Evolutionary conservation across 2,329 filamentous ascomycete species (phyloP).

Genomic region (Celoporthe dispersa): DNA sequence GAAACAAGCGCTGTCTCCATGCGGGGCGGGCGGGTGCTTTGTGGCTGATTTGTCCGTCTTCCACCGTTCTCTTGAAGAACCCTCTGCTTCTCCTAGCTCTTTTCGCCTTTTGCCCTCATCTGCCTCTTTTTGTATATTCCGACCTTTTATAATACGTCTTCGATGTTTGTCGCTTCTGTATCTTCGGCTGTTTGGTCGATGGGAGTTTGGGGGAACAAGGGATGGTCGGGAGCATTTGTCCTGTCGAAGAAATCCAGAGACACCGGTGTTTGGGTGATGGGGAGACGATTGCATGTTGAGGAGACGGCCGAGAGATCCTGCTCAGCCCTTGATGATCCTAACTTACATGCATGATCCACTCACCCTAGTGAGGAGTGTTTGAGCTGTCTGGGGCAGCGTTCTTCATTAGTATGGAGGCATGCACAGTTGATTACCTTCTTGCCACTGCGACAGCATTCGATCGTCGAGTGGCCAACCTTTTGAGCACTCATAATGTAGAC

Average conservation of each 20-base stretch:
- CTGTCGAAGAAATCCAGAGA: slow-evolving; percentile 24
- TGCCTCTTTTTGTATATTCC: background rate
- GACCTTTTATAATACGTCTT: slow-evolving; percentile 21
- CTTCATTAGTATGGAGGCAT: slow-evolving; percentile 5
- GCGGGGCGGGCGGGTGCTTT: background rate
- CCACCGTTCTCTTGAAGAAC: background rate
- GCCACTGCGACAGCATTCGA: background rate
- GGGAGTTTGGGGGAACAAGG: slow-evolving; percentile 21
- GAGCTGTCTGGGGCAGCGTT: slow-evolving; percentile 1
- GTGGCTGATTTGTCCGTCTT: background rate
- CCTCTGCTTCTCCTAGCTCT: background rate
- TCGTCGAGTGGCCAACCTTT: slow-evolving; percentile 7
- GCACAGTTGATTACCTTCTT: background rate
- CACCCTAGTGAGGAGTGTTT: background rate
- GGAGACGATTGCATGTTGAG: slow-evolving; percentile 15
- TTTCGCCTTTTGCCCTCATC: background rate
- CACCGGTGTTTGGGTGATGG: slow-evolving; percentile 23
- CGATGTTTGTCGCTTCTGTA: slow-evolving; percentile 10
- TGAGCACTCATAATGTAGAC: background rate
- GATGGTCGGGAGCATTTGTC: slow-evolving; percentile 20
- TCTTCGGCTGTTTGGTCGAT: slow-evolving; percentile 6
- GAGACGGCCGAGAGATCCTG: slow-evolving; percentile 12
- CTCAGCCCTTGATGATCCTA: slow-evolving; percentile 6
- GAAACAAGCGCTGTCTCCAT: background rate
- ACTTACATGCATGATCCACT: slow-evolving; percentile 3